Conservation (phyloP, 129 eudicot species). For the Flaveria sonorensis region DNA sequence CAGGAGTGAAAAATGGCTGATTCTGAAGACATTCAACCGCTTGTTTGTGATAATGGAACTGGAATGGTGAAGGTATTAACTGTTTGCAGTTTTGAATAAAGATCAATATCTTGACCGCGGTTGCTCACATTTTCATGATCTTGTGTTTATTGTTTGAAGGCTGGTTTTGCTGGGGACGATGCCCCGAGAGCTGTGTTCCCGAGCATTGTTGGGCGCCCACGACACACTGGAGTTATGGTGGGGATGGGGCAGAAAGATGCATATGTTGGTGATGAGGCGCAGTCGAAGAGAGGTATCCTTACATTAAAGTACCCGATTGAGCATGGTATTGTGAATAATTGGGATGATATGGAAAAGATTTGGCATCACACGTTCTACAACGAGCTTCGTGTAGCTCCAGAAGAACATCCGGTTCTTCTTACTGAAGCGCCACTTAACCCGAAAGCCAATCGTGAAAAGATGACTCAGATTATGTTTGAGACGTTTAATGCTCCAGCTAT, state of each 20-base stretch:
- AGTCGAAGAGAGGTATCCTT: background rate
- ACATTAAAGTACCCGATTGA: constrained; percentile 10
- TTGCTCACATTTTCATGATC: background rate
- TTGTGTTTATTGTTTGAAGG: constrained; percentile 10
- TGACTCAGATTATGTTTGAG: constrained; percentile 21
- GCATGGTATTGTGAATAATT: constrained; percentile 8
- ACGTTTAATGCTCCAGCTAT: constrained; percentile 15
- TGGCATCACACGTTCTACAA: constrained; percentile 23
- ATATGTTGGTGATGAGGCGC: constrained; percentile 12
- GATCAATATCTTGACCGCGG: background rate
- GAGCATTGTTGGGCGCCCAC: constrained; percentile 10
- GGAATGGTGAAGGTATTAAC: constrained; percentile 57
- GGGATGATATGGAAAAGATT: constrained; percentile 18
- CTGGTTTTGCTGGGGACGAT: constrained; percentile 6
- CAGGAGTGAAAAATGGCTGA: constrained; percentile 52
- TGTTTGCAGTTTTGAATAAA: background rate
- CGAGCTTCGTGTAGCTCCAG: constrained; percentile 23
- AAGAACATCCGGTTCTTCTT: constrained; percentile 20
- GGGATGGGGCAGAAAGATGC: constrained; percentile 22
- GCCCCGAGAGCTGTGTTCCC: constrained; percentile 18
- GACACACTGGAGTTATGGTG: constrained; percentile 15
- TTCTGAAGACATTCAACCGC: constrained; percentile 60
- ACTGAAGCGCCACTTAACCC: constrained; percentile 16
- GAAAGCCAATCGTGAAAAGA: background rate
- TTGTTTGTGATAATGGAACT: constrained; percentile 64